Base-by-base conservation (phyloP, 306 rosid genomes). In the Cyamopsis tetragonoloba region DNA sequence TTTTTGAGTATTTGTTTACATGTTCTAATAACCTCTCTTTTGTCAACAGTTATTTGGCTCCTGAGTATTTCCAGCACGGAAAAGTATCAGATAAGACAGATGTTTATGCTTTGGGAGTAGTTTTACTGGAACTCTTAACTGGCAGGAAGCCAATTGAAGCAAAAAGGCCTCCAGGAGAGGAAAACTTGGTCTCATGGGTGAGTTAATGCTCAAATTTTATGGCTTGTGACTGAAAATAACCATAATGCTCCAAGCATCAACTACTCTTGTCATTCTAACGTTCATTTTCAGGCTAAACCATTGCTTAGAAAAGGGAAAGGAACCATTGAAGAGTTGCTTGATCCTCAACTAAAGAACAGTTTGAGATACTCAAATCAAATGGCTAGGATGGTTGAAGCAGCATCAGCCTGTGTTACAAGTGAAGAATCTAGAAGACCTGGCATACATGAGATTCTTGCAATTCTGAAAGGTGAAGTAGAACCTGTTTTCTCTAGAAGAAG, bases 1-100 rank as follows among this genome's bases (percentile, higher is more conserved):
- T 34, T 23, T 42, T 11, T 23, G 7, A 3, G 28, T 31, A 7
- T 44, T 44, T 46, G n/a, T 22, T 57, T 41, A 49, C 62, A 12
- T 59, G 10, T 34, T 70, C 38, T 11, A 60, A 17, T 39, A 1
- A 46, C 20, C 62, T 14, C 9, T 4, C 1, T 2, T 44, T 62
- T 31, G 53, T 59, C 37, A 44, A 44, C 85, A 91, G 95, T 27
- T 91, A 91, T 82, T 80, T 91, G 80, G 97, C 97, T 70, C 95
- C 97, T 1, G 97, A 90, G 80, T 90, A 90, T 79, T 90, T 90
- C 79, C 95, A 90, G 62, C 97, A 87, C 19, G 97, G 97, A 63
- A 90, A 80, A 67, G 80, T 90, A 42, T 90, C 97, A 0, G 97
- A 90, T 44, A 90, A 85, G 72, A 90, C 95, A 3, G 97, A 90